Evolutionary conservation across 441 rosid genomes (phyloP).

Genomic region (Manihot esculenta): DNA sequence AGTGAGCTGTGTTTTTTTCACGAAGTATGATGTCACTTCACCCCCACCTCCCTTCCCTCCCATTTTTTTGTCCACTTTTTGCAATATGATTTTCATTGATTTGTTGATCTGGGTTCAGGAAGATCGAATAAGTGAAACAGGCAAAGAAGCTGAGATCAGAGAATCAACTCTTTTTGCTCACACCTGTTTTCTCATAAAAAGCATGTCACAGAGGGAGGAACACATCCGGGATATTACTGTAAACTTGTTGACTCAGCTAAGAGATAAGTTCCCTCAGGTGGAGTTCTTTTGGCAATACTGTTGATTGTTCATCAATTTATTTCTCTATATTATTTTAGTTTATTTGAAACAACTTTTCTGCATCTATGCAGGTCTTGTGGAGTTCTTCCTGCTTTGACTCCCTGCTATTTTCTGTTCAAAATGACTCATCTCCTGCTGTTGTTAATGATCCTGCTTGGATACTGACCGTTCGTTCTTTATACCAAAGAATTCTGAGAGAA

Average conservation of each 20-base stretch:
- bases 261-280: constrained; percentile 99
- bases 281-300: constrained; percentile 15
- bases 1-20: too few relatives aligned
- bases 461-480: constrained; percentile 77
- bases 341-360: constrained; percentile 22
- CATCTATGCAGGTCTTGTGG: constrained; percentile 85
- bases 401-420: constrained; percentile 71
- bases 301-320: constrained; percentile 2
- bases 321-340: constrained; percentile 15
- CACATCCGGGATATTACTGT: constrained; percentile 85
- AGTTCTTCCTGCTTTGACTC: constrained; percentile 91
- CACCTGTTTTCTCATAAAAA: constrained; percentile 87
- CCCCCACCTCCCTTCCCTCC: background rate
- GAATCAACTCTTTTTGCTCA: constrained; percentile 81
- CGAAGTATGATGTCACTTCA: too few relatives aligned
- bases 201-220: constrained; percentile 97
- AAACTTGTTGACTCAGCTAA: constrained; percentile 82
- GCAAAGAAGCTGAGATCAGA: constrained; percentile 76
- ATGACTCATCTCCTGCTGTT: constrained; percentile 57
- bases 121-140: constrained; percentile 73
- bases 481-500: constrained; percentile 81
- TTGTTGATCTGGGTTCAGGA: constrained; percentile 63
- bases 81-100: constrained; percentile 21
- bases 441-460: constrained; percentile 89
- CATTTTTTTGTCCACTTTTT: background rate